A percentile compares a stretch with the other conserved stretches of the same genome.
phyloP scores from a whole-genome alignment of 2,329 filamentous ascomycete genomes.

The Ascochyta clinopodiicola region DNA sequence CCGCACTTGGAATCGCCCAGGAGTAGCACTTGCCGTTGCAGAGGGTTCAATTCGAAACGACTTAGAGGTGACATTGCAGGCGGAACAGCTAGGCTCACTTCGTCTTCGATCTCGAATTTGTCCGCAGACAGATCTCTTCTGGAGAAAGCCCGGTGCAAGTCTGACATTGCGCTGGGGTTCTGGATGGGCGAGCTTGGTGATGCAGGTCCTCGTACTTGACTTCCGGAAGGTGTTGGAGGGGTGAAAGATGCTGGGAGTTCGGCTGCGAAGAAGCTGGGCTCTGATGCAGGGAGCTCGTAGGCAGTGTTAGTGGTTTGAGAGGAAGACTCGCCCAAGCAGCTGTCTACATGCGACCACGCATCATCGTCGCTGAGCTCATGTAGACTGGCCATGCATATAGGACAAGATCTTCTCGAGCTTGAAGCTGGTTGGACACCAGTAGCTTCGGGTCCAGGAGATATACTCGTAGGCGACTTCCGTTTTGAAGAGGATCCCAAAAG shows the following conservation, averaged over 20 bases:
- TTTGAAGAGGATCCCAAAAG: not conserved
- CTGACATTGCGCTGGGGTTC: not conserved
- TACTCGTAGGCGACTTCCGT: not conserved
- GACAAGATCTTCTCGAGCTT: not conserved
- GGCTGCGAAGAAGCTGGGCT: not conserved
- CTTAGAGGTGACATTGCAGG: not conserved
- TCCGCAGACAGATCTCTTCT: slow-evolving; percentile 4
- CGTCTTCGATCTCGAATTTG: slow-evolving; percentile 1
- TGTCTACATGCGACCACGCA: not conserved
- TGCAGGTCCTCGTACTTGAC: not conserved
- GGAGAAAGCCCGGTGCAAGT: slow-evolving; percentile 4
- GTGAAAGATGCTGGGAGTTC: slow-evolving; percentile 2
- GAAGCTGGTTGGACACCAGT: not conserved
- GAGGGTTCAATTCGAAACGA: not conserved
- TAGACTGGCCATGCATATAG: slow-evolving; percentile 1
- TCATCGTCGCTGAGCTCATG: not conserved
- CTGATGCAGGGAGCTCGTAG: slow-evolving; percentile 6
- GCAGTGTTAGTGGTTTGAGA: not conserved
- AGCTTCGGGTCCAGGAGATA: not conserved
- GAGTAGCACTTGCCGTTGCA: slow-evolving; percentile 15
- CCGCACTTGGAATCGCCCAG: slow-evolving; percentile 17
- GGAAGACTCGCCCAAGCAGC: not conserved
- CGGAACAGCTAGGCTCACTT: not conserved
- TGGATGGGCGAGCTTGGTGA: not conserved
- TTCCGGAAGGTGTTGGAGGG: not conserved